A percentile compares a stretch with the other conserved stretches of the same genome.
Conservation (phyloP, 306 rosid species). For the Dalbergia cochinchinensis region DNA sequence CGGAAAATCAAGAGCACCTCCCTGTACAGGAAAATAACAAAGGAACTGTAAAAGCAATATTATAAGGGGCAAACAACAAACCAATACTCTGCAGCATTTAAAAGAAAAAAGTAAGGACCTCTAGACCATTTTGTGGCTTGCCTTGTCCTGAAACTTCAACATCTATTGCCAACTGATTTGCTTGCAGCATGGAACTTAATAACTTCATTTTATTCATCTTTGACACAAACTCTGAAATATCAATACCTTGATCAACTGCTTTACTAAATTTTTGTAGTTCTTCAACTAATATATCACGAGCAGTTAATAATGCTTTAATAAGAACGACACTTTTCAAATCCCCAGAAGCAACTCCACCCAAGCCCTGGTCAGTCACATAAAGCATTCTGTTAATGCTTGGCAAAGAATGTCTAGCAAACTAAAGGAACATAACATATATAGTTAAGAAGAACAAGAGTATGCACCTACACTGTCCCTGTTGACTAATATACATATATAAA, state of each 20-base stretch:
- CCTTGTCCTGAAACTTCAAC: conserved; percentile 65
- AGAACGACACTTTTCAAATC: conserved; percentile 59
- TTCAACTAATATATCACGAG: conserved; percentile 80
- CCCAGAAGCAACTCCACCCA: conserved; percentile 53
- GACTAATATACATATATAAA: conserved; percentile 14
- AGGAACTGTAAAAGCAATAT: conserved; percentile 17
- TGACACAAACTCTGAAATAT: conserved; percentile 75
- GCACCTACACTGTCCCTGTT: neutral
- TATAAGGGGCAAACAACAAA: conserved; percentile 18
- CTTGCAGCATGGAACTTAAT: conserved; percentile 52
- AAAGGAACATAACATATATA: conserved; percentile 6
- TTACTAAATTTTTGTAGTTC: conserved; percentile 75
- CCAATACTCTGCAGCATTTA: conserved; percentile 45
- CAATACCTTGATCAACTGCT: conserved; percentile 65
- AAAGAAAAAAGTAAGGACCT: conserved; percentile 71
- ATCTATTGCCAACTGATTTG: conserved; percentile 50
- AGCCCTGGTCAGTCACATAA: conserved; percentile 56
- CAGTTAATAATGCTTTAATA: conserved; percentile 70
- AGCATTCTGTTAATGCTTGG: conserved; percentile 51
- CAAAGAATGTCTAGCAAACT: conserved; percentile 23
- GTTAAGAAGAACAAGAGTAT: neutral
- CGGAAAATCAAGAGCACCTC: conserved; percentile 49
- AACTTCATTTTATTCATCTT: conserved; percentile 65
- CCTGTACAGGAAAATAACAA: conserved; percentile 52
- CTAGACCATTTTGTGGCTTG: conserved; percentile 75